phyloP scores from a whole-genome alignment of 176 grass and related monocot species.

The Cymbopogon citratus region DNA sequence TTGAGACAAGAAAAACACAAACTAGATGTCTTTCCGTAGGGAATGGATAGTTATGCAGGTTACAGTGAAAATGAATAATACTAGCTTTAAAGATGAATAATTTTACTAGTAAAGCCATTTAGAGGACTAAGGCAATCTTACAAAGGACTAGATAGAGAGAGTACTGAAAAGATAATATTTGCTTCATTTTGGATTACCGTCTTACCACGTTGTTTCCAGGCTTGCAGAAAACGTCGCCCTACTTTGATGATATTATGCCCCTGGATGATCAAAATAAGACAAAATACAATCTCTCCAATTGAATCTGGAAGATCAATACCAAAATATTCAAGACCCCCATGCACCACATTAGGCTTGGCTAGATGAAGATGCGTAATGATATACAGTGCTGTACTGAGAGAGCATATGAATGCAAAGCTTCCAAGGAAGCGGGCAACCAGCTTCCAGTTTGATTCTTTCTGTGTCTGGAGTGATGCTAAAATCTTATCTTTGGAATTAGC shows the following conservation, averaged over 20 bases:
- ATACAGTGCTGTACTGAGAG: constrained; percentile 41
- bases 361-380: constrained; percentile 55
- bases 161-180: neutral
- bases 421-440: constrained; percentile 63
- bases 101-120: constrained; percentile 13
- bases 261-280: constrained; percentile 74
- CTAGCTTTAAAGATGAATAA: constrained; percentile 7
- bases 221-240: constrained; percentile 58
- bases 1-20: constrained; percentile 7
- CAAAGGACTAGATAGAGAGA: neutral
- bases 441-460: constrained; percentile 72
- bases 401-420: constrained; percentile 79
- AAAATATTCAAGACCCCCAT: constrained; percentile 85
- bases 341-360: constrained; percentile 49
- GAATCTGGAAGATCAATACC: constrained; percentile 92
- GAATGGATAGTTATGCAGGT: neutral
- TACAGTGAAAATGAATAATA: neutral
- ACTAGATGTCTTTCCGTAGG: constrained; percentile 7
- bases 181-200: neutral
- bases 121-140: neutral
- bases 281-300: constrained; percentile 73
- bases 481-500: constrained; percentile 68
- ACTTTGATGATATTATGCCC: constrained; percentile 61
- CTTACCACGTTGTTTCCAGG: constrained; percentile 68
- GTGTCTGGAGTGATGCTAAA: constrained; percentile 62